Base-by-base conservation (phyloP, 805 yeast species). In the Jamesozyma rosinii region DNA sequence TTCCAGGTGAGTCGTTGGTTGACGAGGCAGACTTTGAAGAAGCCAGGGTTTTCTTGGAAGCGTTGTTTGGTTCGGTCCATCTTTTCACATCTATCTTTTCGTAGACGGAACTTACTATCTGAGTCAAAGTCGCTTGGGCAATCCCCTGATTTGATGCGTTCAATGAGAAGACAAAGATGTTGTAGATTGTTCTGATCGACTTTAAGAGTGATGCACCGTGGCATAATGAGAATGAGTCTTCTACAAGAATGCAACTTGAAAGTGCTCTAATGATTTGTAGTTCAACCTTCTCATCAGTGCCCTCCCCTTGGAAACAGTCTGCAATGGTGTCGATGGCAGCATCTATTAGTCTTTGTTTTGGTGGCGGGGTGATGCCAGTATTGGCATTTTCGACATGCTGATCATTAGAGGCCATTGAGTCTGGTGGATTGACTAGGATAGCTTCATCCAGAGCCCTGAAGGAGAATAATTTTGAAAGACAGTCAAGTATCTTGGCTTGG, bases 111-210 rank as follows among this genome's bases (percentile, higher is more conserved):
- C 80, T 79, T 19, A 92, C 86, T 55, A 90, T 83, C 65, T 92
- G 99, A 2, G 94, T 85, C 50, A 92, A 71, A 6, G 92, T 83
- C 1, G 95, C 97, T 67, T 94, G 97, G 0, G 98, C 97, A 46
- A 89, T 80, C 1, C 88, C 84, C 65, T 92, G 98, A 58, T 88
- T 90, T 21, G 83, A 70, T 3, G 90, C 78, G 17, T 83, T 79
- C 46, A 83, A 70, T 0, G 97, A 87, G 44, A 86, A 74, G 35
- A 92, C 81, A 57, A 90, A 94, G 22, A 94, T 84, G 59, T 88
- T 89, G 67, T 92, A 92, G 22, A 90, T 86, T 56, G 86, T 95
- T 62, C 97, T 77, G 31, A 94, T 81, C 0, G 97, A 97, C 57
- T 84, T 86, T 48, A 92, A 69, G 41, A 92, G 69, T 1, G 89